Evolutionary conservation across 441 rosid genomes (phyloP).

Genomic region (Melastoma candidum): DNA sequence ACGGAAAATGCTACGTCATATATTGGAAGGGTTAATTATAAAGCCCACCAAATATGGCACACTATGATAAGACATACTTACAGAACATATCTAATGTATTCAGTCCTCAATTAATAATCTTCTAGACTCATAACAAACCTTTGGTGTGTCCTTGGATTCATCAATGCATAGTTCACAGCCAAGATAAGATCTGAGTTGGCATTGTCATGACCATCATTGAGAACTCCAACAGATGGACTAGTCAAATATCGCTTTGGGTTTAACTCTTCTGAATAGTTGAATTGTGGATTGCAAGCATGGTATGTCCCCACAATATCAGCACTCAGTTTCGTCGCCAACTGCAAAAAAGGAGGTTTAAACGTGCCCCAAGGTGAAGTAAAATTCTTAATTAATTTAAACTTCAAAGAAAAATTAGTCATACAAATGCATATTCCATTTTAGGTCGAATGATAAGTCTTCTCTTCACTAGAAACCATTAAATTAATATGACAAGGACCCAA

Average conservation of each 20-base stretch:
- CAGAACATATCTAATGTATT: not conserved
- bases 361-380: constrained; percentile 21
- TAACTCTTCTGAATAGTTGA: constrained; percentile 87
- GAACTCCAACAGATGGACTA: constrained; percentile 86
- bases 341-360: constrained; percentile 28
- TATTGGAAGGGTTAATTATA: no score
- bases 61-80: not conserved
- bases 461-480: no score
- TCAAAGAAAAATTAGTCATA: constrained; percentile 2
- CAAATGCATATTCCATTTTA: not conserved
- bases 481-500: no score
- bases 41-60: no score
- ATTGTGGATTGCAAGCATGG: constrained; percentile 78
- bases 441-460: not conserved
- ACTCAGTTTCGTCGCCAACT: constrained; percentile 86
- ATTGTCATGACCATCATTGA: constrained; percentile 94
- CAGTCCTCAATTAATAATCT: not conserved
- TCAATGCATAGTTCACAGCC: constrained; percentile 61
- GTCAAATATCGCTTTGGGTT: constrained; percentile 97
- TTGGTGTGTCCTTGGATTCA: constrained; percentile 61
- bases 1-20: no score
- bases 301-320: constrained; percentile 90
- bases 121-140: constrained; percentile 48
- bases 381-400: constrained; percentile 12
- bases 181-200: constrained; percentile 94